These are phyloP conservation scores for Ceriops decandra DNA, from an alignment of 345 rosid species.

Conservation along the genomic window DNA sequence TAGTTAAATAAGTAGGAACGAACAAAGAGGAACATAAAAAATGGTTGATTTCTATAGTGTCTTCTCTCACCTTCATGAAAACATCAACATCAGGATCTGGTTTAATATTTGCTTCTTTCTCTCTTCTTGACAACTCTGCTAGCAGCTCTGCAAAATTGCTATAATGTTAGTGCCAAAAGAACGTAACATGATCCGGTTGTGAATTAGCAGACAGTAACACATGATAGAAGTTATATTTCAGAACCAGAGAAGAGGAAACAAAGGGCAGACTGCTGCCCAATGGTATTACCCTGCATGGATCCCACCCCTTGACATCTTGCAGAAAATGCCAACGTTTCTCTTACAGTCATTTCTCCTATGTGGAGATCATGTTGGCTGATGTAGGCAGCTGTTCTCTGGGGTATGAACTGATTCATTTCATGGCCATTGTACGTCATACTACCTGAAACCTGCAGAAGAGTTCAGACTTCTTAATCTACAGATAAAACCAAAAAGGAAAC, in stretches of 20 bases:
- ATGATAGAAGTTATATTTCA: too few species aligned
- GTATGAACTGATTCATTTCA: conserved; percentile 43
- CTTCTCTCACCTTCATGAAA: conserved; percentile 59
- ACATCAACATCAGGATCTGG: conserved; percentile 76
- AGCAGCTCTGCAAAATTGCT: conserved; percentile 44
- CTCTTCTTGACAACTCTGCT: conserved; percentile 60
- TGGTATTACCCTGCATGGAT: conserved; percentile 45
- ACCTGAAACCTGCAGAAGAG: conserved; percentile 42
- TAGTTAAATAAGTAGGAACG: too few species aligned
- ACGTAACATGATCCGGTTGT: not conserved
- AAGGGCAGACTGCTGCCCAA: not conserved
- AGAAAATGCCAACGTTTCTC: conserved; percentile 67
- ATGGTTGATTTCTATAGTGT: too few species aligned
- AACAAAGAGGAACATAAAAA: too few species aligned
- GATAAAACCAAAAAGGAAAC: too few species aligned
- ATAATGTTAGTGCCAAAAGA: not conserved
- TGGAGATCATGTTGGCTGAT: conserved; percentile 59
- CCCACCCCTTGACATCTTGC: conserved; percentile 62
- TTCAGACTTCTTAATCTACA: too few species aligned
- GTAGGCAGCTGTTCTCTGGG: conserved; percentile 59
- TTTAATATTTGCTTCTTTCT: conserved; percentile 57
- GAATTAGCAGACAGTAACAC: conserved; percentile 36
- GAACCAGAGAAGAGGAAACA: too few species aligned
- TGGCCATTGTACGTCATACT: conserved; percentile 58
- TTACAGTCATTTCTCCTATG: conserved; percentile 52